These are phyloP conservation scores for Phlebiopsis flavidoalba DNA, from an alignment of 768 basidiomycete genomes.

Conservation along the genomic window DNA sequence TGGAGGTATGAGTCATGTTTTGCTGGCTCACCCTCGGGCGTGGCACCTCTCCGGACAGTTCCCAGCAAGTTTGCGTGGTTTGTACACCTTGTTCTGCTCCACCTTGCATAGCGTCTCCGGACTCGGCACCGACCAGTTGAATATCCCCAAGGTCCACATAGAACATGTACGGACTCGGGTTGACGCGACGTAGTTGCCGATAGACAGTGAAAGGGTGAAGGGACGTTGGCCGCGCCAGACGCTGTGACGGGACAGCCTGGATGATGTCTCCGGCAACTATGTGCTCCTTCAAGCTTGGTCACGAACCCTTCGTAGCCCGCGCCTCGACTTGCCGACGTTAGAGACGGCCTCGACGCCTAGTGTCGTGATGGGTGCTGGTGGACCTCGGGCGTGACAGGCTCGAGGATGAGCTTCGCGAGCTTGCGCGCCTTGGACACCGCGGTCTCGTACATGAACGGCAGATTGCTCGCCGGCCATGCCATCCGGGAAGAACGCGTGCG, in stretches of 20 bases:
- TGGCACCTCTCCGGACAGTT: slow-evolving; percentile 84
- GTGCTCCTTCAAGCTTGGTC: slow-evolving; percentile 85
- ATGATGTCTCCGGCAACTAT: slow-evolving; percentile 97
- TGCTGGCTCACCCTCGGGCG: slow-evolving; percentile 63
- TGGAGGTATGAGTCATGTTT: neutral
- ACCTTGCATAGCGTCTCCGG: slow-evolving; percentile 98
- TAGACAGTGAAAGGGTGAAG: slow-evolving; percentile 98
- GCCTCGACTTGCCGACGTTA: slow-evolving; percentile 93
- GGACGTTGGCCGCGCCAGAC: slow-evolving; percentile 76
- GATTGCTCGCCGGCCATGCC: slow-evolving; percentile 59
- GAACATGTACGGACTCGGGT: slow-evolving; percentile 99
- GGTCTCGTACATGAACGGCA: slow-evolving; percentile 84
- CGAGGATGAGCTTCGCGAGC: slow-evolving; percentile 67
- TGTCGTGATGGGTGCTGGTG: slow-evolving; percentile 53
- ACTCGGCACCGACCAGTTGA: slow-evolving; percentile 95
- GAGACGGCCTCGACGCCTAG: slow-evolving; percentile 69
- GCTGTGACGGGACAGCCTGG: slow-evolving; percentile 96
- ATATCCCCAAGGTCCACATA: slow-evolving; percentile 91
- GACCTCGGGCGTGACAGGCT: slow-evolving; percentile 53
- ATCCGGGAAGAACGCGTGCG: slow-evolving; percentile 86
- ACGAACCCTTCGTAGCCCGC: slow-evolving; percentile 90
- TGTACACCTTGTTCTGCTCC: slow-evolving; percentile 85
- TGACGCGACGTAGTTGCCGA: slow-evolving; percentile 86
- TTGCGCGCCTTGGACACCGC: slow-evolving; percentile 78
- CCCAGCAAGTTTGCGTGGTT: slow-evolving; percentile 99